Conservation (phyloP, 345 rosid genomes). For the Reutealis trisperma region DNA sequence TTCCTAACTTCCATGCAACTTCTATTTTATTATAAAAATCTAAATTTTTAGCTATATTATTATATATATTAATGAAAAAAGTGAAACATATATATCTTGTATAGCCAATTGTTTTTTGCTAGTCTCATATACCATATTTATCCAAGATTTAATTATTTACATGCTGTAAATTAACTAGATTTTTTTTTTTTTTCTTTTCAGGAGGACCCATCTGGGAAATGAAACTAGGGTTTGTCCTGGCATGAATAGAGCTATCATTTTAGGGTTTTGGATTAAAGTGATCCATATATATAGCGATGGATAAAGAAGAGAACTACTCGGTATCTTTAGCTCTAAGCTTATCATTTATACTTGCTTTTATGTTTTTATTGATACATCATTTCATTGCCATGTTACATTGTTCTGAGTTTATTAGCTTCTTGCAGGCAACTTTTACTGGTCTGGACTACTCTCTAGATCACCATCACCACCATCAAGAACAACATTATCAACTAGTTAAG, state of each 20-base stretch:
- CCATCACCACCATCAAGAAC: conserved; percentile 23
- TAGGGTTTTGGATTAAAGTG: conserved; percentile 25
- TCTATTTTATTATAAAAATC: neutral
- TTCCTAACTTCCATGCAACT: conserved; percentile 21
- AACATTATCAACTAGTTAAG: conserved; percentile 22
- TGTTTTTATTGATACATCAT: conserved; percentile 28
- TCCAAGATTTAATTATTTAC: neutral
- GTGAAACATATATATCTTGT: too few relatives aligned
- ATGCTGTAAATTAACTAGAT: conserved; percentile 15
- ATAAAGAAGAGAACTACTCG: conserved; percentile 69
- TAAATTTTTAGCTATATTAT: too few relatives aligned
- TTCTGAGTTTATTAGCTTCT: conserved; percentile 25
- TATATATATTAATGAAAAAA: too few relatives aligned
- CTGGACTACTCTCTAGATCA: conserved; percentile 49
- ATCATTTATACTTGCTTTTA: conserved; percentile 15
- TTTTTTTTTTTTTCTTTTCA: conserved; percentile 2
- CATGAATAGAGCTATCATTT: conserved; percentile 16
- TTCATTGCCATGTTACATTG: conserved; percentile 30
- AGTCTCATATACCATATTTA: neutral
- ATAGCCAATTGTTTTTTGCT: neutral
- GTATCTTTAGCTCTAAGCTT: conserved; percentile 35
- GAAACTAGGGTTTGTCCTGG: conserved; percentile 30
- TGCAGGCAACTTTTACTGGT: conserved; percentile 50
- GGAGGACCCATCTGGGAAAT: conserved; percentile 14
- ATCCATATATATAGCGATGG: conserved; percentile 46